Base-by-base conservation (phyloP, 2,329 filamentous ascomycete species). In the Penicillium sp. region DNA sequence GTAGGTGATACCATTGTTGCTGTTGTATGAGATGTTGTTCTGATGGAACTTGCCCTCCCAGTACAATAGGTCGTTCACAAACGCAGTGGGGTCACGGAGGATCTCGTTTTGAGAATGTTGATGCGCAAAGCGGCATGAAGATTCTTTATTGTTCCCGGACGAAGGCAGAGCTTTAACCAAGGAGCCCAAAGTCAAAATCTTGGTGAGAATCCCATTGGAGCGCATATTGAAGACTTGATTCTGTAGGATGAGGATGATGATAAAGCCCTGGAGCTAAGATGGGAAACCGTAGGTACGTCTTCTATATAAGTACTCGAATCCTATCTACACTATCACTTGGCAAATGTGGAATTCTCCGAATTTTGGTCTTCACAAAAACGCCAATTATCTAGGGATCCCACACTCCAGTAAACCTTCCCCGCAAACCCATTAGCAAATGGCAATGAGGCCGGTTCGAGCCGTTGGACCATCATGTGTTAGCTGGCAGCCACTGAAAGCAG, bases 11-110 rank as follows among this genome's bases (percentile, higher is more conserved):
- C 75, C 76, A 53, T 78, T 78, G 14, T 60, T 62, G 2, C 63
- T 55, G 51, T 78, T 77, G 58, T 76, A 78, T 9, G 69, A 66
- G 3, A 78, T 65, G 21, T 73, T 67, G 46, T 77, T 70, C 45
- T 74, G 71, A 48, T 77, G 75, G 32, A 78, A 77, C 22, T 74
- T 69, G n/a, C 73, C 75, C 55, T 79, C 76, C 75, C 75, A 78
- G 57, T 72, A 76, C 13, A 78, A 54, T 14, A 77, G 55, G 45
- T 76, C 68, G 57, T 65, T 68, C 24, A 70, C 63, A 27, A 77
- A 56, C 3, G 41, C 38, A 38, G 36, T 47, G 18, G 54, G 46
- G 16, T 56, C 27, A 4, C 21, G 21, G 5, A 56, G 31, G 10
- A 54, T 18, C 32, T 56, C 45, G 32, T 56, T 16, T 14, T 54